These are phyloP conservation scores for Anthostomella pinea DNA, from an alignment of 2,329 filamentous ascomycete genomes.

Conservation along the genomic window DNA sequence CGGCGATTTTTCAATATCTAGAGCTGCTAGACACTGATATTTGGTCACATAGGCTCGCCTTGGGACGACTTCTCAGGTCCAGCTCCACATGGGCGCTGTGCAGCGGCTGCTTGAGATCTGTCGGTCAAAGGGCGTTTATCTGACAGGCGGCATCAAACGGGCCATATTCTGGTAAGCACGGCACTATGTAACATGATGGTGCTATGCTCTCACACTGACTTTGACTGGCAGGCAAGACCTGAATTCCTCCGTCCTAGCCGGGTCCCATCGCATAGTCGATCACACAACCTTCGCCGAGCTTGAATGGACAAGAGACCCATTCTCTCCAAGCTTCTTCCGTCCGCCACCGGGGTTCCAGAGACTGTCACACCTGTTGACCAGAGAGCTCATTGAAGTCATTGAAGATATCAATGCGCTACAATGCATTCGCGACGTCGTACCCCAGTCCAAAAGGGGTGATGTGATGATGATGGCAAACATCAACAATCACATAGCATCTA, in stretches of 20 bases:
- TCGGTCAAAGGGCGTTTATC: slow-evolving; percentile 22
- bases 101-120: slow-evolving; percentile 34
- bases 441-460: slow-evolving; percentile 16
- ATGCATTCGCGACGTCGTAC: slow-evolving; percentile 32
- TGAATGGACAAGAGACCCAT: slow-evolving; percentile 36
- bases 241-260: slow-evolving; percentile 38
- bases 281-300: slow-evolving; percentile 42
- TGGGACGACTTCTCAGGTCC: slow-evolving; percentile 35
- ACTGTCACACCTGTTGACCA: slow-evolving; percentile 20
- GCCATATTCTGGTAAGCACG: slow-evolving; percentile 41
- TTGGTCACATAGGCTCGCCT: slow-evolving; percentile 33
- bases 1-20: not conserved
- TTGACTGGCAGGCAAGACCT: slow-evolving; percentile 38
- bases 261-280: slow-evolving; percentile 37
- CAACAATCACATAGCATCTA: slow-evolving; percentile 40
- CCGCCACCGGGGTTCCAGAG: slow-evolving; percentile 35
- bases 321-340: slow-evolving; percentile 26
- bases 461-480: slow-evolving; percentile 30
- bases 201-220: slow-evolving; percentile 5
- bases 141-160: slow-evolving; percentile 41
- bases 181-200: not conserved
- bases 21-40: slow-evolving; percentile 4
- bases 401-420: slow-evolving; percentile 39
- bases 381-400: slow-evolving; percentile 35
- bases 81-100: slow-evolving; percentile 41